A percentile compares a stretch with the other conserved stretches of the same genome.
Conservation (phyloP, 2,329 filamentous ascomycete species). For the Colletotrichum caudatum region DNA sequence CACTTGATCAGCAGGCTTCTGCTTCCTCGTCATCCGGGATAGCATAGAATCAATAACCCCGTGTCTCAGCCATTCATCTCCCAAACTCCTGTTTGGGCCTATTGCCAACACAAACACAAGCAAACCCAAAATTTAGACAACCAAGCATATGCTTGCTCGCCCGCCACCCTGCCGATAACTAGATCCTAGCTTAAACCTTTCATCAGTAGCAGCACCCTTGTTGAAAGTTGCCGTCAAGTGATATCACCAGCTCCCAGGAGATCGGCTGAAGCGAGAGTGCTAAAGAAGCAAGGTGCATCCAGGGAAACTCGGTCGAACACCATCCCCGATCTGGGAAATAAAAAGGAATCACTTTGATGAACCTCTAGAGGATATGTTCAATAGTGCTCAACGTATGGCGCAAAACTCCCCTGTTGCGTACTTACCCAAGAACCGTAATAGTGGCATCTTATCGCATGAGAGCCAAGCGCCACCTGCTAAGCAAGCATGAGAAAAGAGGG, state of each 20-base stretch:
- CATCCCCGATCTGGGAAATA: background rate
- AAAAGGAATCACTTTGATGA: constrained; percentile 21
- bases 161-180: background rate
- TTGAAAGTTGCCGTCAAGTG: background rate
- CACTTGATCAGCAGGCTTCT: constrained; percentile 2
- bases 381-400: background rate
- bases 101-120: background rate
- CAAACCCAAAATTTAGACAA: background rate
- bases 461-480: background rate
- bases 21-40: background rate
- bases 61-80: constrained; percentile 9
- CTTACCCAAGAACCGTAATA: background rate
- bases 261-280: constrained; percentile 17
- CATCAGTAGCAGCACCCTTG: constrained; percentile 1
- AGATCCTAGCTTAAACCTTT: background rate
- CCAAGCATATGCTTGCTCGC: constrained; percentile 16
- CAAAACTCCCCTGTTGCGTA: background rate
- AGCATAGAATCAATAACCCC: background rate
- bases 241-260: constrained; percentile 7
- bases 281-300: constrained; percentile 4
- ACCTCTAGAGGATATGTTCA: background rate
- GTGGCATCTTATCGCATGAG: background rate
- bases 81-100: background rate
- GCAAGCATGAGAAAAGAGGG: background rate
- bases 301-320: background rate